Percentiles rank a stretch among this genome's conserved stretches.
These are phyloP conservation scores for Claviceps arundinis DNA, from an alignment of 2,329 filamentous ascomycete species.

Conservation along the genomic window DNA sequence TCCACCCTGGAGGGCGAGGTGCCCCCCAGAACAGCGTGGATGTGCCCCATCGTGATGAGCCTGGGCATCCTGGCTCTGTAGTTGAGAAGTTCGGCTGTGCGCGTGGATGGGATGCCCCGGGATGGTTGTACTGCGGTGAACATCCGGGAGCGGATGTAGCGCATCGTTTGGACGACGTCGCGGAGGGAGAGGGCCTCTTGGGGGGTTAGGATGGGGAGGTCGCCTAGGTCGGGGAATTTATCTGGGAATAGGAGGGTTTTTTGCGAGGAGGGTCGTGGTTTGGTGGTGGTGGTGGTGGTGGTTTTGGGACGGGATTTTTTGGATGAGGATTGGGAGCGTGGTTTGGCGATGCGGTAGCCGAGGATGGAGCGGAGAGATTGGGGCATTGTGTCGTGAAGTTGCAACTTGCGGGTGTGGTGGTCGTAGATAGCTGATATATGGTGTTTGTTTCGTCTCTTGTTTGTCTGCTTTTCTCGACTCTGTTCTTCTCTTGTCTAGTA, in stretches of 20 bases:
- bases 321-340: conserved; percentile 7
- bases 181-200: conserved; percentile 29
- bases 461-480: background rate
- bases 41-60: conserved; percentile 51
- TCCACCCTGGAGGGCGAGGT: conserved; percentile 49
- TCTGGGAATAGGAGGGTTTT: conserved; percentile 20
- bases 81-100: conserved; percentile 50
- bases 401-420: too few species aligned
- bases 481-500: too few species aligned
- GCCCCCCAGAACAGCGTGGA: conserved; percentile 44
- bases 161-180: conserved; percentile 52
- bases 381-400: conserved; percentile 11
- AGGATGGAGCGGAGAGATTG: conserved; percentile 25
- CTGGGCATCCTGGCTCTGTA: conserved; percentile 47
- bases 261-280: conserved; percentile 11
- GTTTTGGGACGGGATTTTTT: conserved; percentile 3
- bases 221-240: conserved; percentile 46
- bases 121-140: conserved; percentile 47
- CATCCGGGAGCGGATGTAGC: conserved; percentile 46
- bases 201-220: conserved; percentile 38
- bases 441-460: too few species aligned
- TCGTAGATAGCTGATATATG: too few species aligned
- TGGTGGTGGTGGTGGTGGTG: conserved; percentile 7
- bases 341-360: conserved; percentile 23
- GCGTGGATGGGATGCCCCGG: conserved; percentile 49